Conservation (phyloP, 805 yeast genomes). For the Kodamaea neixiangensis region DNA sequence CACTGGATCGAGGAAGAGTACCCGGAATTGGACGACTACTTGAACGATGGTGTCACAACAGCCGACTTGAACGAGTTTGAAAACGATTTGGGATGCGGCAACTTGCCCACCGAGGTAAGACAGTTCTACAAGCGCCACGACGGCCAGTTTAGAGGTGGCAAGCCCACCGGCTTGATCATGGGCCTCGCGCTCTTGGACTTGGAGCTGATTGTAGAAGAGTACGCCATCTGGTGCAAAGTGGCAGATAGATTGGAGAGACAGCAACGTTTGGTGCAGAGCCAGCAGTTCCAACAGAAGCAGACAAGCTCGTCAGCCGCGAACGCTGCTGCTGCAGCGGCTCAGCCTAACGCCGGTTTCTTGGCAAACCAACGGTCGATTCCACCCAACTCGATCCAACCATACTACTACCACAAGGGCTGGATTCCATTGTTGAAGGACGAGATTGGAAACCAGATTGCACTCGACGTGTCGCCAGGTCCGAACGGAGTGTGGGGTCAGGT, state of each 20-base stretch:
- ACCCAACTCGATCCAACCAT: constrained; percentile 38
- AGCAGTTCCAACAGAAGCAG: constrained; percentile 20
- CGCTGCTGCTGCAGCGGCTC: constrained; percentile 17
- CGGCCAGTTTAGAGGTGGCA: constrained; percentile 48
- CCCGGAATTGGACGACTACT: constrained; percentile 46
- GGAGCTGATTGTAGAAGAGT: constrained; percentile 44
- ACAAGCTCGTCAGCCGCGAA: constrained; percentile 12
- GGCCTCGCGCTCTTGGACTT: constrained; percentile 45
- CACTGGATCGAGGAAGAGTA: constrained; percentile 46
- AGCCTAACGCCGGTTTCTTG: constrained; percentile 26
- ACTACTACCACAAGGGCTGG: constrained; percentile 56
- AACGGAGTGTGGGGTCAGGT: constrained; percentile 87
- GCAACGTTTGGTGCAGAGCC: constrained; percentile 30
- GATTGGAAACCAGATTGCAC: constrained; percentile 88
- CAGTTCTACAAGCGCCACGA: constrained; percentile 48
- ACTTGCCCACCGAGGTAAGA: constrained; percentile 46
- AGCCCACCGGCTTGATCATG: constrained; percentile 47
- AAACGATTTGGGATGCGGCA: constrained; percentile 44
- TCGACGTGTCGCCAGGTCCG: constrained; percentile 72
- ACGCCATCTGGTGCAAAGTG: constrained; percentile 43
- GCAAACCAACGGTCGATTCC: constrained; percentile 40
- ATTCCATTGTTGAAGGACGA: constrained; percentile 87
- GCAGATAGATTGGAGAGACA: constrained; percentile 43
- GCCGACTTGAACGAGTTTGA: constrained; percentile 50
- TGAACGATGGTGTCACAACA: constrained; percentile 45